Percentiles rank a stretch among this genome's conserved stretches.
phyloP scores from a whole-genome alignment of 768 basidiomycete genomes.

The Hirschioporus abietinus region DNA sequence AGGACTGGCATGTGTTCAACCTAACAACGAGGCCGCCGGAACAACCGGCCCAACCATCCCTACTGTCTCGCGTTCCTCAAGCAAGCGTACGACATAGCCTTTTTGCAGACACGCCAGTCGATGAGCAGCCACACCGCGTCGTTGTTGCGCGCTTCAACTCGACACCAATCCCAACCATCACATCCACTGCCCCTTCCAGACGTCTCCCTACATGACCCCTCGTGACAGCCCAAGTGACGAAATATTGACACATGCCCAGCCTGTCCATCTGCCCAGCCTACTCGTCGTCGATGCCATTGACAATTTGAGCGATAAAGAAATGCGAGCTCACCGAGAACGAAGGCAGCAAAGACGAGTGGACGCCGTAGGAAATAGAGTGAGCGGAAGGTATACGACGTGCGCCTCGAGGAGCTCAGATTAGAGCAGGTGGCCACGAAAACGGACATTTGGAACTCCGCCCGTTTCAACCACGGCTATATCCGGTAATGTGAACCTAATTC shows the following conservation, averaged over 20 bases:
- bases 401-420: background rate
- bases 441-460: background rate
- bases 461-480: background rate
- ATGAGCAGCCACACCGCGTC: background rate
- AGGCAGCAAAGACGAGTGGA: background rate
- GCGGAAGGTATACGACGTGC: conserved; percentile 1
- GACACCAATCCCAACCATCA: background rate
- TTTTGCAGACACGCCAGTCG: background rate
- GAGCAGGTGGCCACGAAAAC: background rate
- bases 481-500: background rate
- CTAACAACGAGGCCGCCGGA: background rate
- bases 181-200: background rate
- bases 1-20: background rate
- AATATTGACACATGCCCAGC: background rate
- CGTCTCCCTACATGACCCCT: background rate
- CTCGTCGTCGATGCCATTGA: background rate
- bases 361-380: background rate
- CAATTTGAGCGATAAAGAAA: background rate
- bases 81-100: background rate
- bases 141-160: background rate
- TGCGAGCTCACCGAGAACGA: background rate
- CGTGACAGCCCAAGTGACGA: conserved; percentile 1
- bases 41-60: background rate
- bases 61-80: background rate
- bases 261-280: background rate